Evolutionary conservation across 371 early-diverging fungal species (phyloP).

Genomic region (Batkoa obscura): DNA sequence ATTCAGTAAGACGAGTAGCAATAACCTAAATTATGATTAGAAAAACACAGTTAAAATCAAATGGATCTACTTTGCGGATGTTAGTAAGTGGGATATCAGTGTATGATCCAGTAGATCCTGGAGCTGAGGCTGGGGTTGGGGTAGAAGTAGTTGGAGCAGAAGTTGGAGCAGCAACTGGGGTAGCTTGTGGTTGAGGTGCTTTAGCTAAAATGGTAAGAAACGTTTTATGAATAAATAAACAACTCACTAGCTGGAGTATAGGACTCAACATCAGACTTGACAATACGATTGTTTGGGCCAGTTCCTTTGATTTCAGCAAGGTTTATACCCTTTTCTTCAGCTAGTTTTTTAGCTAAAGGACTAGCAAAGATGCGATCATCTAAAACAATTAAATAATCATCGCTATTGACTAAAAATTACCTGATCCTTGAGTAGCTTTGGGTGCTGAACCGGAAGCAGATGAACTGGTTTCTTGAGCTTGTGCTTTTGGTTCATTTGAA

Average conservation of each 20-base stretch:
- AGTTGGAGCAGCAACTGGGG: conserved; percentile 12
- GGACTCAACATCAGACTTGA: conserved; percentile 76
- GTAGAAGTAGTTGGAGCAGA: conserved; percentile 15
- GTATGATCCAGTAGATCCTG: conserved; percentile 36
- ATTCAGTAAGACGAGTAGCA: conserved; percentile 62
- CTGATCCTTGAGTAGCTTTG: not conserved
- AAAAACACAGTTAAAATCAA: not conserved
- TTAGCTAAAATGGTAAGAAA: not conserved
- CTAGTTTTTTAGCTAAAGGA: conserved; percentile 78
- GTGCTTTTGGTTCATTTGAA: conserved; percentile 16
- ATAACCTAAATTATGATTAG: conserved; percentile 22
- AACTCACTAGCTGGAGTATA: conserved; percentile 23
- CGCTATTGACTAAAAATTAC: not conserved
- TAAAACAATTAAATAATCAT: not conserved
- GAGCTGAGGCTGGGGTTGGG: conserved; percentile 13
- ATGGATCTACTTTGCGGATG: conserved; percentile 56
- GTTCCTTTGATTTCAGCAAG: conserved; percentile 64
- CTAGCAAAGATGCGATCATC: conserved; percentile 62
- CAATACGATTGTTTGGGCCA: conserved; percentile 79
- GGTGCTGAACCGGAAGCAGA: conserved; percentile 13
- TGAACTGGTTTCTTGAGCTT: conserved; percentile 15
- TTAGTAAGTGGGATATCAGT: conserved; percentile 69
- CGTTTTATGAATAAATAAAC: not conserved
- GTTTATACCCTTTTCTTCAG: conserved; percentile 60
- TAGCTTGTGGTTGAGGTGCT: too few relatives aligned